Conservation (phyloP, 2,329 filamentous ascomycete genomes). For the Albophoma yamanashiensis region DNA sequence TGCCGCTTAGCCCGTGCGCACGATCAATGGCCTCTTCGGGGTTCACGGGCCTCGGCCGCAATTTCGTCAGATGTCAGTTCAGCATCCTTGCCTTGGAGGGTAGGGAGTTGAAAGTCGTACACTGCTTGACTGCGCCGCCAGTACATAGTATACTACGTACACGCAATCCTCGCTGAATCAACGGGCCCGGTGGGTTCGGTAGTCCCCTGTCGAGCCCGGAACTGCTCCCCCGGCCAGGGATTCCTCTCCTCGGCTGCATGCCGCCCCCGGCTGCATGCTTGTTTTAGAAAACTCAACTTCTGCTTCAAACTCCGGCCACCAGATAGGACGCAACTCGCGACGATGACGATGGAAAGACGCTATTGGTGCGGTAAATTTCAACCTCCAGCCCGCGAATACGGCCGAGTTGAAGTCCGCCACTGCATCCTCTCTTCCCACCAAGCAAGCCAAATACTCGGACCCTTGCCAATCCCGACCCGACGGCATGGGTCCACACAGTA, state of each 20-base stretch:
- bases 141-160: too few relatives aligned
- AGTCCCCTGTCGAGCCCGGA: background rate
- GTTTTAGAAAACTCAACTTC: background rate
- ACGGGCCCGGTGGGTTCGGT: background rate
- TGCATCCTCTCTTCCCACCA: background rate
- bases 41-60: background rate
- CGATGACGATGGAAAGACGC: background rate
- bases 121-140: background rate
- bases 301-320: background rate
- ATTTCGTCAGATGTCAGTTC: background rate
- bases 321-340: background rate
- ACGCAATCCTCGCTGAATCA: background rate
- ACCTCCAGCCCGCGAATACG: background rate
- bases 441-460: background rate
- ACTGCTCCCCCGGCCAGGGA: background rate
- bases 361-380: background rate
- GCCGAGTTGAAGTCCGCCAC: background rate
- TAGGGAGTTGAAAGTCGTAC: background rate
- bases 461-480: background rate
- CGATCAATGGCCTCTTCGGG: background rate
- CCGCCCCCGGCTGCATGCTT: too few relatives aligned
- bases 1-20: background rate
- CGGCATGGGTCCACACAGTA: background rate
- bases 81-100: background rate
- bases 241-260: background rate